Evolutionary conservation across 139 green algal genomes (phyloP), one percentile per base, ranked within the genome.

Genomic region (Micromonas pusilla): DNA sequence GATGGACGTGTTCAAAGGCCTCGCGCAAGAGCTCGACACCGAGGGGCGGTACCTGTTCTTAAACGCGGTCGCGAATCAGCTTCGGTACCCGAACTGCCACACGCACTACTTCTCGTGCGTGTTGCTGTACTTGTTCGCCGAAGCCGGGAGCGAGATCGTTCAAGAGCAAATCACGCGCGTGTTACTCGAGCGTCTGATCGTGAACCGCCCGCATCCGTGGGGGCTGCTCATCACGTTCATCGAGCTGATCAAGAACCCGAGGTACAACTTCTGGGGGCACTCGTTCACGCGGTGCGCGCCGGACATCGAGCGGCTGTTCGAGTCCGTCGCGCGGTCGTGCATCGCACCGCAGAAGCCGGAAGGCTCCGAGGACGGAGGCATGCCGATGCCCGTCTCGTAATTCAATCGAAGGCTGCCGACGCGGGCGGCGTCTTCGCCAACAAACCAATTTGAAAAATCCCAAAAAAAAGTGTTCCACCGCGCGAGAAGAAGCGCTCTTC

Each of bases 151-250:
- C 52, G 89, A 94, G 73, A 85, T 88, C 34, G 64, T 96, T 25
- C 88, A 90, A 77, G 93, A 96, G 83, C 91, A 98, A 84, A 93
- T 98, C 82, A 99, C 96, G n/a, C 91, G 96, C 5, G 94, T 97
- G 70, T 84, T 99, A 85, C 88, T 99, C 79, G 96, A 99, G 88
- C 83, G 96, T 1, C 84, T 99, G 36, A 97, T 99, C 60, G 96
- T 97, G n/a, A 98, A 98, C 89, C 81, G 91, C 53, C 91, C 92
- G 4, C 90, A 95, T 83, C 90, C 90, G 36, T 96, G 91, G 90
- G 95, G 96, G 31, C 87, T 99, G 74, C 88, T 99, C 36, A 94
- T 99, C 84, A 99, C 95, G 28, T 99, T 99, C 88, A 98, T 98
- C 76, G 96, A 99, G 90, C 91, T 99, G 31, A 98, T 99, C 85